Evolutionary conservation across 2,329 filamentous ascomycete genomes (phyloP), one percentile per base, ranked within the genome.

Genomic region (Claviceps pazoutovae): DNA sequence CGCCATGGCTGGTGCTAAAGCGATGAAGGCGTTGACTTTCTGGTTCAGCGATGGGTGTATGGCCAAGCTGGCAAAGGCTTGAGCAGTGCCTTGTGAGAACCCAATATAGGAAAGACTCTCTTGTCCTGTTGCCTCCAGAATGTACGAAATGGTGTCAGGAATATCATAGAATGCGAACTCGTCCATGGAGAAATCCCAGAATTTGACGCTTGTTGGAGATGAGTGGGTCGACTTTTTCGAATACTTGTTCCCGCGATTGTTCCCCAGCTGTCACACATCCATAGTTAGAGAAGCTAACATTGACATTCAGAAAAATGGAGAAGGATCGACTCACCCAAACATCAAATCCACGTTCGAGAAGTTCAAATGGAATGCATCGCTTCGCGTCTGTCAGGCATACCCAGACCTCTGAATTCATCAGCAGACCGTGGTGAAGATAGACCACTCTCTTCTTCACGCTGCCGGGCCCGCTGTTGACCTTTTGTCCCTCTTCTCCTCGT

Each of bases 391-490:
- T 95, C 63, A 91, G 71, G 63, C 88, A 94, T 8, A 97, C 88
- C 93, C 93, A 98, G 37, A 98, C 91, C 67, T 98, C 93, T 60
- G 89, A 95, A 68, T 96, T 97, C 93, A 98, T 98, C 63, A 98
- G 78, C 53, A 98, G 76, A 8, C 91, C 93, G 67, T 98, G 93
- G 63, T 98, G 93, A 56, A 98, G 73, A 66, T 97, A 98, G 6
- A 93, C 83, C 48, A 97, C 87, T 59, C 83, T 86, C 71, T 96
- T 96, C 67, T 77, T 78, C 30, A 86, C 59, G 60, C 83, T 83
- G 38, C 76, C 74, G 1, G 75, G 74, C 0, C 85, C 85, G 49
- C 74, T 72, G 64, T 96, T 96, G 60, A 95, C 85, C 56, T 80
- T 79, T 51, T 75, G 71, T n/a, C 81, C 79, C 63, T 93, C 86